Evolutionary conservation across 768 basidiomycete genomes (phyloP), one percentile per base, ranked within the genome.

Genomic region (Phanerochaete sordida): DNA sequence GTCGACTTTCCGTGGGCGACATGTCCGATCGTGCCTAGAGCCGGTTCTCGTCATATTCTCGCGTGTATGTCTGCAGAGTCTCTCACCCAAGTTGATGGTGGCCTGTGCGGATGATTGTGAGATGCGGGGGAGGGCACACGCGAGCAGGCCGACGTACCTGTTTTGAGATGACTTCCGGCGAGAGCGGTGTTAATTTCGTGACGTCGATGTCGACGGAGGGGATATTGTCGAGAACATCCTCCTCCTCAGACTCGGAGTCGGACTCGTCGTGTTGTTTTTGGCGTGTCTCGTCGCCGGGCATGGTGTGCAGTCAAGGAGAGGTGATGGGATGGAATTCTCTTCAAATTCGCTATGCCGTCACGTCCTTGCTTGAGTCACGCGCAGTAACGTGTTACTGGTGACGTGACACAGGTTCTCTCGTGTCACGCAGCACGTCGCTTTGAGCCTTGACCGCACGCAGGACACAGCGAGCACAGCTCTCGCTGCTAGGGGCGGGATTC

Each of bases 1-100:
- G 92, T 95, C 57, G 91, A 94, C 79, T 95, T 95, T 68, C 92
- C 93, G 80, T 95, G 94, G 21, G 96, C 96, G 82, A 99, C 96
- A 84, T 98, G 96, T 56, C 95, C 96, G 70, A 99, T 99, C 24
- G 95, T 99, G 65, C 93, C 95, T 93, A 13, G 54, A 58, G 27
- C 23, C 33, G 26, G n/a, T 24, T 43, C 35, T 44, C 19, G 31
- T 24, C 31, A 30, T 45, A 44, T 48, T 12, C 37, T 54, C 35
- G 45, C 52, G 9, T n/a, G 12, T 44, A 24, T 4, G 13, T 19
- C 21, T 44, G 12, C 15, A 49, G 48, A 9, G 15, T 3, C 19
- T 46, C 63, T 58, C 61, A 94, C 95, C 95, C 68, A 95, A 77
- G 76, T 95, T 95, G 66, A 96, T 95, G 15, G 96, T 98, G 28